Conservation (phyloP, 208 protist genomes). For the Giardia muris region DNA sequence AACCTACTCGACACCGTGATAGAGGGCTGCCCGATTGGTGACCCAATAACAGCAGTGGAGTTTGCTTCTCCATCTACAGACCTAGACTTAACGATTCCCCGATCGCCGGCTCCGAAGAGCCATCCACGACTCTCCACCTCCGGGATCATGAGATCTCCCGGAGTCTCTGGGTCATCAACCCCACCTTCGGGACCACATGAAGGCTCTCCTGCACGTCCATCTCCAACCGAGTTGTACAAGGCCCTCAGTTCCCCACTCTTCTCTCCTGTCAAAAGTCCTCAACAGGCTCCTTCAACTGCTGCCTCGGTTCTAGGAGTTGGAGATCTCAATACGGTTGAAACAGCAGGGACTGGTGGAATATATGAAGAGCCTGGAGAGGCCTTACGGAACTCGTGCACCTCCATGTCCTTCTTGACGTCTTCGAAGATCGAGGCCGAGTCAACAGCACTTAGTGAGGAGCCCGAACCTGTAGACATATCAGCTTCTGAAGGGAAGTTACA, state of each 20-base stretch:
- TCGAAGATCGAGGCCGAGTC: not conserved
- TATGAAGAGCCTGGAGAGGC: not conserved
- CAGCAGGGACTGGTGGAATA: not conserved
- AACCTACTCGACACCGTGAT: not conserved
- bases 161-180: not conserved
- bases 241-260: not conserved
- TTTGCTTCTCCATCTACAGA: not conserved
- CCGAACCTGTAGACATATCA: not conserved
- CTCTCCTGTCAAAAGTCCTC: not conserved
- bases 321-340: not conserved
- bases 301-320: not conserved
- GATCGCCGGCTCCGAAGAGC: not conserved
- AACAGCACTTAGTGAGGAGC: too few species aligned
- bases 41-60: not conserved
- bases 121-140: not conserved
- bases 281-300: not conserved
- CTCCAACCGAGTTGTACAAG: not conserved
- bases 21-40: not conserved
- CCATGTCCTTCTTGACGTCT: conserved; percentile 5
- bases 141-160: not conserved
- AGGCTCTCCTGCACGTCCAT: not conserved
- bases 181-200: not conserved
- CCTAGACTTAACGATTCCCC: not conserved
- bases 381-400: not conserved
- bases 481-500: not conserved